Evolutionary conservation across 129 eudicot species (phyloP).

Genomic region (Chrysanthemum makinoi): DNA sequence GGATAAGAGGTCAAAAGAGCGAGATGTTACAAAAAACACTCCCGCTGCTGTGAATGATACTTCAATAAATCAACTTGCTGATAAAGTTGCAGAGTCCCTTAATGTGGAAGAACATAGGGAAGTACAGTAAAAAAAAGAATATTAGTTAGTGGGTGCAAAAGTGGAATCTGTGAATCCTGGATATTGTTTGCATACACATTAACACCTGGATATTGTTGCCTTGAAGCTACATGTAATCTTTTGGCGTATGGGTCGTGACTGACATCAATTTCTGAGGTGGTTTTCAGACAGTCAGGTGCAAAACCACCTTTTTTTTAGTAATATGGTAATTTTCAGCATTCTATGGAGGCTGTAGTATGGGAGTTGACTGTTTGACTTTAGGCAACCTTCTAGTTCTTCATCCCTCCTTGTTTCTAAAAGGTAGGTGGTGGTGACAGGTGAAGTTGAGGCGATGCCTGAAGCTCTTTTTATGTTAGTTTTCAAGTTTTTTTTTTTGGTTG

Average conservation of each 20-base stretch:
- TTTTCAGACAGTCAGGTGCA: conserved; percentile 22
- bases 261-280: conserved; percentile 39
- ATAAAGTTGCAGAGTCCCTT: conserved; percentile 54
- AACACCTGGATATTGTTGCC: conserved; percentile 26
- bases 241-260: conserved; percentile 18
- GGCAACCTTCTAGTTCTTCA: conserved; percentile 21
- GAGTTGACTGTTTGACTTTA: conserved; percentile 30
- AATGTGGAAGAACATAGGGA: conserved; percentile 51
- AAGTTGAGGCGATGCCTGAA: conserved; percentile 23
- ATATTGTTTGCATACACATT: conserved; percentile 4
- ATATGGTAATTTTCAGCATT: conserved; percentile 16
- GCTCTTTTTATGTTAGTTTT: conserved; percentile 21
- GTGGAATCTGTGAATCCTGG: conserved; percentile 21
- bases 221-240: conserved; percentile 18
- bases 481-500: conserved; percentile 20
- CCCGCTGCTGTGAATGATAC: conserved; percentile 33
- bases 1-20: conserved; percentile 69
- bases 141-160: conserved; percentile 16
- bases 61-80: conserved; percentile 54
- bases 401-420: conserved; percentile 32
- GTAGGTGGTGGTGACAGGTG: conserved; percentile 34
- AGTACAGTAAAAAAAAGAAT: conserved; percentile 29
- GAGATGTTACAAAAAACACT: conserved; percentile 35
- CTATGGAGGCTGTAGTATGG: conserved; percentile 26
- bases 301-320: conserved; percentile 23